Evolutionary conservation across 768 basidiomycete species (phyloP), one percentile per base, ranked within the genome.

Genomic region (Auriculariales sp.): DNA sequence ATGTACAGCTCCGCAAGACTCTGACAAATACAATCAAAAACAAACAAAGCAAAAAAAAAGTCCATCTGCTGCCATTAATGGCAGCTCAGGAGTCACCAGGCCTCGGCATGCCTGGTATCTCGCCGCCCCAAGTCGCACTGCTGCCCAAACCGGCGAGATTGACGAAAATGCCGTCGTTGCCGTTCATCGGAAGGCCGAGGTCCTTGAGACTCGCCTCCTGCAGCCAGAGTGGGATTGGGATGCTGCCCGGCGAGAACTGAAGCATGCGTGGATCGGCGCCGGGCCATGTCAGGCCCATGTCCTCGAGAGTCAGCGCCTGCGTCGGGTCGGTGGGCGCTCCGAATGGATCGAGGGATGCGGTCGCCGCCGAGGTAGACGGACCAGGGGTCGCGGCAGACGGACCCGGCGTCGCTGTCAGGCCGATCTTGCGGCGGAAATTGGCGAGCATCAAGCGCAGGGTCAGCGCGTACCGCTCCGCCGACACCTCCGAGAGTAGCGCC

Each of bases 171-270:
- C 83, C 87, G 57, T 97, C 92, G 3, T 83, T 85, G 36, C 92
- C 92, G 56, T 92, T 92, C 31, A 79, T 71, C n/a, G 92, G 92
- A 48, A 95, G 68, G 14, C 92, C 89, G 12, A 97, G 78, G 63
- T 97, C 92, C 14, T 81, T 79, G 55, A 93, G n/a, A n/a, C 87
- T 88, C 69, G 87, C 82, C 64, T 94, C 92, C 61, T 87, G 90
- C 51, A 95, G 66, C 92, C 92, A 95, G 3, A 79, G 58, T n/a
- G 92, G 92, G n/a, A n/a, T n/a, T n/a, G n/a, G n/a, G 49, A 95
- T 83, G 42, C 81, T 77, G 34, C 78, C 75, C 9, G 87, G 83
- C 19, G 39, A 44, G 39, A 44, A 59, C 77, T 87, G 62, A 93
- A n/a, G 79, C 47, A 78, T 74, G 14, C 75, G 74, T 31, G 57